Conservation (phyloP, 352 stramenopile genomes). For the Phytophthora citricola region DNA sequence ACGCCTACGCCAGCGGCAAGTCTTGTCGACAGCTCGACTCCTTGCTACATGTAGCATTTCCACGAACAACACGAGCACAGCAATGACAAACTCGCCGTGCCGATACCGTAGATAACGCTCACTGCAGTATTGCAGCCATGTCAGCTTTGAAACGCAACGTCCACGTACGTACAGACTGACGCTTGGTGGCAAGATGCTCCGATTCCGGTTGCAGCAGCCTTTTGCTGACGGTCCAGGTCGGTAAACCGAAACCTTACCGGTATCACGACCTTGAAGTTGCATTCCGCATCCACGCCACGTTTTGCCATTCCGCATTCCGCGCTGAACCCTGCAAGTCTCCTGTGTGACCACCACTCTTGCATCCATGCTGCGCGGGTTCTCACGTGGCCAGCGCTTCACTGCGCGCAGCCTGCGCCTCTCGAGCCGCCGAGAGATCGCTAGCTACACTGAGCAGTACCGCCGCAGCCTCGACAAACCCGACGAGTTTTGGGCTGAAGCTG, state of each 20-base stretch:
- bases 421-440: constrained; percentile 23
- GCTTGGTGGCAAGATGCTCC: background rate
- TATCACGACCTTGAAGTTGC: constrained; percentile 34
- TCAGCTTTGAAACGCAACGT: constrained; percentile 31
- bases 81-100: constrained; percentile 7
- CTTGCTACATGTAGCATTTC: background rate
- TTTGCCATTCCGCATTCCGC: constrained; percentile 34
- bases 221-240: background rate
- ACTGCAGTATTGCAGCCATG: background rate
- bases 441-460: constrained; percentile 52
- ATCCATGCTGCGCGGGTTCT: constrained; percentile 21
- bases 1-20: constrained; percentile 15
- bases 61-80: background rate
- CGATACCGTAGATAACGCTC: constrained; percentile 5
- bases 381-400: constrained; percentile 4
- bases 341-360: constrained; percentile 16
- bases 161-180: background rate
- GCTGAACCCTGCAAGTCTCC: background rate
- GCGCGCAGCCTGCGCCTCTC: constrained; percentile 9
- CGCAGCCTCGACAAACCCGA: constrained; percentile 51
- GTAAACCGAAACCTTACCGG: background rate
- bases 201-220: constrained; percentile 18
- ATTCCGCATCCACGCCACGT: background rate
- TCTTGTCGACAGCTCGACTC: constrained; percentile 13
- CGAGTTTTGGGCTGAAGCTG: constrained; percentile 60